A percentile compares a stretch with the other conserved stretches of the same genome.
Evolutionary conservation across 2,329 filamentous ascomycete genomes (phyloP).

Genomic region (Mollisia scopiformis): DNA sequence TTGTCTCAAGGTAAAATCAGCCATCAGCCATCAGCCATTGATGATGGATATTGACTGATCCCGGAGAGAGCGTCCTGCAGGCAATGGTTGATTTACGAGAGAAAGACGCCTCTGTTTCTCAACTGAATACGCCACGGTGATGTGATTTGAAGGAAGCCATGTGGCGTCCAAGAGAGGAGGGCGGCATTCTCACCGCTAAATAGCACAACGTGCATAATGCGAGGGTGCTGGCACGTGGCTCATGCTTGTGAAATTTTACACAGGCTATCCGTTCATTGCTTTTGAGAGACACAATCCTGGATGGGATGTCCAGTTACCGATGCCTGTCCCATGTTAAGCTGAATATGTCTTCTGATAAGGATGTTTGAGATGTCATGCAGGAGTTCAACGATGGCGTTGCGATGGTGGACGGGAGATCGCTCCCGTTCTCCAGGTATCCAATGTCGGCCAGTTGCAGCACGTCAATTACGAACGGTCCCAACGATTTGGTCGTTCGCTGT

Average conservation of each 20-base stretch:
- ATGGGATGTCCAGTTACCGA: too few relatives aligned
- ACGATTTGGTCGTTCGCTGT: background rate
- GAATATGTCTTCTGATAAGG: background rate
- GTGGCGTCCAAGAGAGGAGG: background rate
- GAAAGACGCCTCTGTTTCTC: background rate
- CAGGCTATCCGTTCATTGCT: background rate
- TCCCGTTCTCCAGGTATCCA: background rate
- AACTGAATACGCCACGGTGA: background rate
- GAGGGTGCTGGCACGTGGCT: background rate
- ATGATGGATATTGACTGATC: background rate
- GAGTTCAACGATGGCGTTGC: background rate
- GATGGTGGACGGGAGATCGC: background rate
- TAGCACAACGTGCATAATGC: background rate
- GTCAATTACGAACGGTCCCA: background rate
- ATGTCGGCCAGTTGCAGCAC: background rate
- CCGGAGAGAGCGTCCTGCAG: background rate
- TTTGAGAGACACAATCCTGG: background rate
- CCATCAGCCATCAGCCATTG: background rate
- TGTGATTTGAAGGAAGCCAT: background rate
- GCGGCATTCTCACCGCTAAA: background rate
- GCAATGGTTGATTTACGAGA: background rate
- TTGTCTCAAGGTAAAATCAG: background rate
- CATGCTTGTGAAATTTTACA: background rate
- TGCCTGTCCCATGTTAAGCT: background rate
- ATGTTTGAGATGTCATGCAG: slow-evolving; percentile 18